Conservation (phyloP, 2,329 filamentous ascomycete species). For the Sordariomycetes sp. region DNA sequence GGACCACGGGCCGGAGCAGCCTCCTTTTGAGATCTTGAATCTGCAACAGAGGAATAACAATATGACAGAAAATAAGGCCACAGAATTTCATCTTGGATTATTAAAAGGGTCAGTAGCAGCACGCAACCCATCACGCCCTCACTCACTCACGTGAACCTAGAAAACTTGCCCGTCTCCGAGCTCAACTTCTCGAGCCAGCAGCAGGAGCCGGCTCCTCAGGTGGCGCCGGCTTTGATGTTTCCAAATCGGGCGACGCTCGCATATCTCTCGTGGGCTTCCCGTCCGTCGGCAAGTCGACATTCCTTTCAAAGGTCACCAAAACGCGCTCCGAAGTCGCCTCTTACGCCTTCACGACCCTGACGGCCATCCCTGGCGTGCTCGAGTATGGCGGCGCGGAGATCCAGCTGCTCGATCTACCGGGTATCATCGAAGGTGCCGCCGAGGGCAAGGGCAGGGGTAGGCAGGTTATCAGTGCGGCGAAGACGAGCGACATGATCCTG, state of each 20-base stretch:
- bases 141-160: constrained; percentile 32
- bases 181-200: constrained; percentile 85
- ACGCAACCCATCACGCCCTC: background rate
- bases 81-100: constrained; percentile 98
- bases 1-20: no score
- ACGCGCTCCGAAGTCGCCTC: constrained; percentile 93
- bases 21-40: background rate
- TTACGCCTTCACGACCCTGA: constrained; percentile 95
- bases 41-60: constrained; percentile 22
- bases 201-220: constrained; percentile 69
- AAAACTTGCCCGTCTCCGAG: constrained; percentile 90
- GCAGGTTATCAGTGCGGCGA: constrained; percentile 95
- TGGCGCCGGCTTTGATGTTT: constrained; percentile 85
- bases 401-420: constrained; percentile 91
- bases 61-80: constrained; percentile 87
- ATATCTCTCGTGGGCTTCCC: constrained; percentile 98
- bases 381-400: constrained; percentile 98
- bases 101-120: constrained; percentile 70
- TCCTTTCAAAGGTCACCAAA: constrained; percentile 97
- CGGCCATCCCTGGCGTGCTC: constrained; percentile 91
- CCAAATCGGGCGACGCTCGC: constrained; percentile 90
- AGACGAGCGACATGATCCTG: constrained; percentile 93
- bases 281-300: constrained; percentile 97
- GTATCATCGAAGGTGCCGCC: constrained; percentile 94
- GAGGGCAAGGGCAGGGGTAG: constrained; percentile 93